Evolutionary conservation across 495 filamentous ascomycete species (phyloP).

Genomic region (Thermochaetoides thermophila): DNA sequence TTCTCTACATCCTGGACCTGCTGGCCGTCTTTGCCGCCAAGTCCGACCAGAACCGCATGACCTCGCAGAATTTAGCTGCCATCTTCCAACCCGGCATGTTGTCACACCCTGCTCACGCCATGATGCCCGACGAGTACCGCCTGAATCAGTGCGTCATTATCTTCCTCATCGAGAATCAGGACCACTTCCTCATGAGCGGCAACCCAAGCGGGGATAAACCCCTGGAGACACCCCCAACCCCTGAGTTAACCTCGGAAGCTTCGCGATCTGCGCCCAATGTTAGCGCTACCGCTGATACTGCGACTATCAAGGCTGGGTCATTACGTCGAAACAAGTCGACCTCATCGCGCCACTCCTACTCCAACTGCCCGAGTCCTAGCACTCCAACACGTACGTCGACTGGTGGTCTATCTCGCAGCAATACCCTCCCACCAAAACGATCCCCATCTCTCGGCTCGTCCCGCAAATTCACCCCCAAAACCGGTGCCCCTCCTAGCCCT

Average conservation of each 20-base stretch:
- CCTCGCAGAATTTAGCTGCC: conserved; percentile 81
- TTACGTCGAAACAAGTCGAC: conserved; percentile 73
- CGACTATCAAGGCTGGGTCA: conserved; percentile 54
- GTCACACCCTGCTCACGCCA: conserved; percentile 85
- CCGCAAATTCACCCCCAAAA: conserved; percentile 19
- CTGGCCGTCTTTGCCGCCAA: conserved; percentile 97
- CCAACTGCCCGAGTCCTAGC: conserved; percentile 53
- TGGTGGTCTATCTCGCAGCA: conserved; percentile 72
- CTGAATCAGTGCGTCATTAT: conserved; percentile 95
- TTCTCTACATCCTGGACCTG: conserved; percentile 95
- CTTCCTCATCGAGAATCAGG: conserved; percentile 94
- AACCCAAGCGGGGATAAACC: no score
- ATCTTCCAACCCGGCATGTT: conserved; percentile 97
- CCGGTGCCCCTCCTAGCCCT: no score
- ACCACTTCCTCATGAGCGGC: conserved; percentile 80
- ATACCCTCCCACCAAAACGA: conserved; percentile 88
- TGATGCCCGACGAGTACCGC: conserved; percentile 85
- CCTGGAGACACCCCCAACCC: no score
- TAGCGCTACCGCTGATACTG: conserved; percentile 73
- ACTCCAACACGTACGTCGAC: conserved; percentile 45
- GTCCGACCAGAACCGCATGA: conserved; percentile 94
- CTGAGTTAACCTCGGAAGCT: conserved; percentile 19
- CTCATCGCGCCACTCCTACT: conserved; percentile 53
- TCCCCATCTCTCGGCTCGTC: conserved; percentile 32
- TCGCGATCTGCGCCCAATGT: conserved; percentile 71